These are phyloP conservation scores for Penicillium sclerotigenum DNA, from an alignment of 2,329 filamentous ascomycete species.

Conservation along the genomic window DNA sequence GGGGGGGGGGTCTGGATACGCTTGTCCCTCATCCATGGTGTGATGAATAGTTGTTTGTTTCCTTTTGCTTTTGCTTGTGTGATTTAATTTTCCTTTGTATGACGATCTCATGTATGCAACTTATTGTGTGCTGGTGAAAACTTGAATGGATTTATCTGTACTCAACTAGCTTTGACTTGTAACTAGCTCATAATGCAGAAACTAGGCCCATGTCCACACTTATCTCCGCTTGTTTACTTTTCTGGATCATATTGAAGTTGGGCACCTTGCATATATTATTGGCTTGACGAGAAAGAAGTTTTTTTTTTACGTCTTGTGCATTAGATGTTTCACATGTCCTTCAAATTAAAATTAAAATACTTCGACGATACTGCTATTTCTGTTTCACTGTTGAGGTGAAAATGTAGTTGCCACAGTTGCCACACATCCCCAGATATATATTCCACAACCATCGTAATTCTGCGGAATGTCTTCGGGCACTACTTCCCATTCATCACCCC, in stretches of 20 bases:
- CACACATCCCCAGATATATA: background rate
- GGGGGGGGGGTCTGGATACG: conserved; percentile 1
- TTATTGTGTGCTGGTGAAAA: conserved; percentile 19
- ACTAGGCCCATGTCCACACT: background rate
- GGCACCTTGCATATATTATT: background rate
- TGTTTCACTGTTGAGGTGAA: background rate
- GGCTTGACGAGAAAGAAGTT: background rate
- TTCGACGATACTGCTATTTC: background rate
- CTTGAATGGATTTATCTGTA: conserved; percentile 11
- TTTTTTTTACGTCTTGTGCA: too few species aligned
- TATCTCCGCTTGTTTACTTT: background rate
- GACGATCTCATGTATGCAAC: conserved; percentile 22
- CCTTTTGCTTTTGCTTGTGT: conserved; percentile 15
- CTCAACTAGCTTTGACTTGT: conserved; percentile 3
- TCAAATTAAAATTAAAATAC: background rate
- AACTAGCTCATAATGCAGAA: conserved; percentile 6
- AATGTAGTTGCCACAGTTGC: background rate
- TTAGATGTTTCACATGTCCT: too few species aligned
- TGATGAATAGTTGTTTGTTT: conserved; percentile 15
- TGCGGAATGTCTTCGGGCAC: background rate
- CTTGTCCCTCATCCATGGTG: conserved; percentile 12
- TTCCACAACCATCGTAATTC: background rate
- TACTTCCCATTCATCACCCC: background rate
- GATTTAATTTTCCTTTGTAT: conserved; percentile 27
- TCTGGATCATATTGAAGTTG: background rate